phyloP scores from a whole-genome alignment of 805 yeast genomes.

The Kuraishia molischiana region DNA sequence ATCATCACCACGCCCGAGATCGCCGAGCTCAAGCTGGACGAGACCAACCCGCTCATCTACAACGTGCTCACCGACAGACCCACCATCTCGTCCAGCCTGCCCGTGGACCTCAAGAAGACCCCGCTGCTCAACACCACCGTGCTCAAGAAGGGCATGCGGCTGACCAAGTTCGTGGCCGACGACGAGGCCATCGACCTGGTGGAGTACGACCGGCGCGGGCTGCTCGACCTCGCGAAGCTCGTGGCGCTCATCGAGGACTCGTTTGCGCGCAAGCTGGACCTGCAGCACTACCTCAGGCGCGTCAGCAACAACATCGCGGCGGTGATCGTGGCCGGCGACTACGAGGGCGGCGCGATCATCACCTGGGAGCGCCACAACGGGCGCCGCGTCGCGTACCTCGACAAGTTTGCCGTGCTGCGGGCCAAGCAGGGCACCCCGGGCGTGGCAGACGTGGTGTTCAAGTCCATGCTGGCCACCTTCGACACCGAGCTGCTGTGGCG shows the following conservation, averaged over 20 bases:
- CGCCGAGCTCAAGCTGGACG: constrained; percentile 35
- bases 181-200: constrained; percentile 27
- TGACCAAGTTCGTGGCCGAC: constrained; percentile 28
- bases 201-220: constrained; percentile 24
- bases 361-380: constrained; percentile 55
- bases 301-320: constrained; percentile 62
- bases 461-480: constrained; percentile 58
- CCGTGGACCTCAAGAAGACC: constrained; percentile 47
- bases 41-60: constrained; percentile 77
- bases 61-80: constrained; percentile 90
- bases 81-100: constrained; percentile 81
- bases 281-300: constrained; percentile 56
- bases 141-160: constrained; percentile 64
- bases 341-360: constrained; percentile 89
- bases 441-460: constrained; percentile 88
- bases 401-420: constrained; percentile 86
- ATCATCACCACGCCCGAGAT: constrained; percentile 77
- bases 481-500: constrained; percentile 82
- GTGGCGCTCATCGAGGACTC: constrained; percentile 65
- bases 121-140: constrained; percentile 71
- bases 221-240: constrained; percentile 47
- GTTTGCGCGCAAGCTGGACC: constrained; percentile 59
- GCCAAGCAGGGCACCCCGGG: constrained; percentile 86
- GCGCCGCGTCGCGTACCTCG: constrained; percentile 62
- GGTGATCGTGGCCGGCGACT: constrained; percentile 81